Conservation (phyloP, 1,284 basidiomycete species). For the Cutaneotrichosporon cutaneum region DNA sequence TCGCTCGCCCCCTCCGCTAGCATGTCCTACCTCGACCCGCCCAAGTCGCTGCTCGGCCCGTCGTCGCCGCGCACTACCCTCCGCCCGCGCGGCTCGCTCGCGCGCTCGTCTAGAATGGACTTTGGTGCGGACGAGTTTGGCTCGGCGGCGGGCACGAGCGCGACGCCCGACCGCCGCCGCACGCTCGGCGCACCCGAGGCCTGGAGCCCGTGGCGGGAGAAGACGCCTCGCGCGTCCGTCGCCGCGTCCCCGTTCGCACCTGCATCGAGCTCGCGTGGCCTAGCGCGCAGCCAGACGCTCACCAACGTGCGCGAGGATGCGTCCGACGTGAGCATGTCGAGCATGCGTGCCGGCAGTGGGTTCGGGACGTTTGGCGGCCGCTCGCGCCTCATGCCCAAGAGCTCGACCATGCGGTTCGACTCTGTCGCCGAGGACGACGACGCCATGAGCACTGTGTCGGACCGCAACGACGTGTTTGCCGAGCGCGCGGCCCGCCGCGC, state of each 20-base stretch:
- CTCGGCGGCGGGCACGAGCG: neutral
- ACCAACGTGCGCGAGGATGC: conserved; percentile 30
- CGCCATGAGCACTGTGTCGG: conserved; percentile 30
- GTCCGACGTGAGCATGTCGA: conserved; percentile 35
- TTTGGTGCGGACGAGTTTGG: conserved; percentile 23
- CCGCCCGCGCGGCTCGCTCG: conserved; percentile 21
- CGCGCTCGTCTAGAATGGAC: conserved; percentile 33
- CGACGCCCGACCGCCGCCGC: conserved; percentile 3
- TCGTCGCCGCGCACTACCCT: conserved; percentile 20
- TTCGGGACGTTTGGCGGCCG: conserved; percentile 9
- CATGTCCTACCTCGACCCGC: conserved; percentile 43
- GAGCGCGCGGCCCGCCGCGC: conserved; percentile 8
- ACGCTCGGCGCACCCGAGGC: conserved; percentile 10
- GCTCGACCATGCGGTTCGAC: conserved; percentile 18
- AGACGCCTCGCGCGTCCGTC: conserved; percentile 13
- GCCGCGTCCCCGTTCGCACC: conserved; percentile 34
- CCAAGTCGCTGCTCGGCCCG: conserved; percentile 27
- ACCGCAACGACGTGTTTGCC: conserved; percentile 5
- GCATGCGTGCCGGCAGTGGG: conserved; percentile 1
- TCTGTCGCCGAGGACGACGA: conserved; percentile 23
- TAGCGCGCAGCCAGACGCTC: conserved; percentile 39
- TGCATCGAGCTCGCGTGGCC: conserved; percentile 4
- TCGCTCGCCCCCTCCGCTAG: conserved; percentile 12
- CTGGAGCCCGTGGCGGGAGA: conserved; percentile 45
- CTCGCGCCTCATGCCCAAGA: conserved; percentile 10